Percentiles rank a stretch among this genome's conserved stretches.
These are phyloP conservation scores for Colletotrichum musae DNA, from an alignment of 2,329 filamentous ascomycete genomes.

Conservation along the genomic window DNA sequence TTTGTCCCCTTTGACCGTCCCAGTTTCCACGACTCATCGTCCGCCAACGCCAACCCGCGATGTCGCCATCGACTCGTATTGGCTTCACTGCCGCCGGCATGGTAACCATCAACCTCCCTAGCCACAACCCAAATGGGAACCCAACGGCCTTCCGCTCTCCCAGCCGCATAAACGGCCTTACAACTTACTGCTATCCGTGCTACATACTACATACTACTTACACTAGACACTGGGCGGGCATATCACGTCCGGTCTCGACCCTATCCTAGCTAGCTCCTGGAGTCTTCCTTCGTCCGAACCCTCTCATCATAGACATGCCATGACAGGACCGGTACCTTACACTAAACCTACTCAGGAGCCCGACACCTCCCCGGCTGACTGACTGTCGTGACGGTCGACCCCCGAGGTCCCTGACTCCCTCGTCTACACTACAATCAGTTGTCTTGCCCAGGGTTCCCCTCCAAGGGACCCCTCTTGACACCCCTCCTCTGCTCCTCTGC, in stretches of 20 bases:
- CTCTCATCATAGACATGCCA: constrained; percentile 4
- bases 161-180: constrained; percentile 23
- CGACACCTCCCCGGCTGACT: too few relatives aligned
- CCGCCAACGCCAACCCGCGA: constrained; percentile 17
- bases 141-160: constrained; percentile 7
- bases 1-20: constrained; percentile 1
- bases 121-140: constrained; percentile 29
- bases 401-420: too few relatives aligned
- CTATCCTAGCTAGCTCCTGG: too few relatives aligned
- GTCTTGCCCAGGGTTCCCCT: neutral
- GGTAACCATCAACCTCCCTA: constrained; percentile 20
- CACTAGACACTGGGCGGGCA: too few relatives aligned
- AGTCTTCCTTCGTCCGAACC: neutral
- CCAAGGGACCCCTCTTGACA: neutral
- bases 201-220: too few relatives aligned
- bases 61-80: constrained; percentile 6
- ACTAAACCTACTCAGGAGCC: too few relatives aligned
- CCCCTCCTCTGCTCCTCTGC: neutral
- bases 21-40: constrained; percentile 33
- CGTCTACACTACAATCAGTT: neutral
- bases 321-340: too few relatives aligned
- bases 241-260: too few relatives aligned
- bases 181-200: too few relatives aligned
- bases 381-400: too few relatives aligned
- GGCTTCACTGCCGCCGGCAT: constrained; percentile 24